phyloP scores from a whole-genome alignment of 441 rosid genomes.

The Erodium chrysanthum region DNA sequence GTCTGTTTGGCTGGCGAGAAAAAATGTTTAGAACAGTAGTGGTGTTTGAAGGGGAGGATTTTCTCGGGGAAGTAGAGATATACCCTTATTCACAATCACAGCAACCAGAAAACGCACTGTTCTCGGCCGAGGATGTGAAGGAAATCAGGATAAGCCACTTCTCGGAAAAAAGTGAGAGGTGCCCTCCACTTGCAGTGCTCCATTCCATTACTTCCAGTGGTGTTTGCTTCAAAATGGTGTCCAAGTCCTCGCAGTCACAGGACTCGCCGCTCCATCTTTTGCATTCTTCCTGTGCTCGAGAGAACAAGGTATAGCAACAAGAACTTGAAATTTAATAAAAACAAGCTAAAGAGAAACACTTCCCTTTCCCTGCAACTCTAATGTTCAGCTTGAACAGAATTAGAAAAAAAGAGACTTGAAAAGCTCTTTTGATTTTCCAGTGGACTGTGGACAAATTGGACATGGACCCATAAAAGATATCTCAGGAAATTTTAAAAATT shows the following conservation, averaged over 20 bases:
- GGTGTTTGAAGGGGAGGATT: slow-evolving; percentile 54
- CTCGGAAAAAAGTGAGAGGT: slow-evolving; percentile 63
- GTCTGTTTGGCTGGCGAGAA: slow-evolving; percentile 13
- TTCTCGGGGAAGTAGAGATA: slow-evolving; percentile 77
- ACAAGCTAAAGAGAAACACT: slow-evolving; percentile 29
- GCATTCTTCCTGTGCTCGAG: slow-evolving; percentile 79
- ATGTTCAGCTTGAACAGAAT: not conserved
- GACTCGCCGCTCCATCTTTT: slow-evolving; percentile 56
- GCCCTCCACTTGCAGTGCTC: slow-evolving; percentile 86
- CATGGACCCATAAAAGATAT: slow-evolving; percentile 11
- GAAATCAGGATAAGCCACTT: slow-evolving; percentile 84
- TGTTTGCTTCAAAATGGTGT: slow-evolving; percentile 87
- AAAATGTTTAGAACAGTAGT: slow-evolving; percentile 63
- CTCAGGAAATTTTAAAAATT: slow-evolving; percentile 15
- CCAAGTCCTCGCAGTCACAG: slow-evolving; percentile 48
- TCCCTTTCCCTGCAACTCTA: not conserved
- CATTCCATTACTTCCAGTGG: slow-evolving; percentile 71
- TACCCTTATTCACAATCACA: slow-evolving; percentile 34
- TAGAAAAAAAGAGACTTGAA: not conserved
- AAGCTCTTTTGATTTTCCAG: slow-evolving; percentile 11
- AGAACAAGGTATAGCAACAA: slow-evolving; percentile 53
- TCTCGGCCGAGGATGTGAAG: slow-evolving; percentile 22
- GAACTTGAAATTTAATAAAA: slow-evolving; percentile 26
- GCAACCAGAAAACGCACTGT: slow-evolving; percentile 18
- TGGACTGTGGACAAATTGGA: slow-evolving; percentile 33